phyloP scores from a whole-genome alignment of 345 rosid species.

The Psidium guajava region DNA sequence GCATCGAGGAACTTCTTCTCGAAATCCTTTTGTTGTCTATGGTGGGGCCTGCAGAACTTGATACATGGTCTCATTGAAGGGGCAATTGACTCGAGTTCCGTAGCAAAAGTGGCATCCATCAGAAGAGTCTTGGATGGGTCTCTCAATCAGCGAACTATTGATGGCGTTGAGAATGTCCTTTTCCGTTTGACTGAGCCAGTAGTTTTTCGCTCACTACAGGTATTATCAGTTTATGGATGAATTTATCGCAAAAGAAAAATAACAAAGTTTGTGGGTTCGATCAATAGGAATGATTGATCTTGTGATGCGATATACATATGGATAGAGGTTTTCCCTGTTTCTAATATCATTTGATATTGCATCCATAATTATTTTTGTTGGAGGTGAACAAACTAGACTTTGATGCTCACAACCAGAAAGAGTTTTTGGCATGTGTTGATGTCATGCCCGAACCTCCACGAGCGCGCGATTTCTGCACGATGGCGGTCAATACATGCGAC shows the following conservation, averaged over 20 bases:
- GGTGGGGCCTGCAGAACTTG: too few species aligned
- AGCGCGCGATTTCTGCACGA: too few species aligned
- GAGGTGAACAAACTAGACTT: not conserved
- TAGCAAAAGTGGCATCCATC: slow-evolving; percentile 47
- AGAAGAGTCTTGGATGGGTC: slow-evolving; percentile 78
- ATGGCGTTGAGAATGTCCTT: slow-evolving; percentile 81
- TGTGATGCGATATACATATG: not conserved
- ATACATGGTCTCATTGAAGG: slow-evolving; percentile 39
- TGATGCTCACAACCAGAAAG: not conserved
- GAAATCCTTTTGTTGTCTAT: slow-evolving; percentile 62
- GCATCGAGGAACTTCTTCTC: slow-evolving; percentile 34
- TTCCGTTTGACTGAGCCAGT: slow-evolving; percentile 75
- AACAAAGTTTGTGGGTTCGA: not conserved
- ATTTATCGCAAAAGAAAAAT: not conserved
- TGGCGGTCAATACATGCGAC: too few species aligned
- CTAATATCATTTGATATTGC: not conserved
- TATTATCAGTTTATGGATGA: not conserved
- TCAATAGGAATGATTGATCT: not conserved
- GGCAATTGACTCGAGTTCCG: slow-evolving; percentile 49
- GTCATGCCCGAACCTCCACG: too few species aligned
- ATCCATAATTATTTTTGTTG: not conserved
- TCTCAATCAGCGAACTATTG: slow-evolving; percentile 53
- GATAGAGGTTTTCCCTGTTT: not conserved
- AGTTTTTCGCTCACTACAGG: slow-evolving; percentile 84
- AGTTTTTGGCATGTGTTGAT: not conserved